Evolutionary conservation across 2,329 filamentous ascomycete genomes (phyloP), one percentile per base, ranked within the genome.

Genomic region (Aphanoascus verrucosus): DNA sequence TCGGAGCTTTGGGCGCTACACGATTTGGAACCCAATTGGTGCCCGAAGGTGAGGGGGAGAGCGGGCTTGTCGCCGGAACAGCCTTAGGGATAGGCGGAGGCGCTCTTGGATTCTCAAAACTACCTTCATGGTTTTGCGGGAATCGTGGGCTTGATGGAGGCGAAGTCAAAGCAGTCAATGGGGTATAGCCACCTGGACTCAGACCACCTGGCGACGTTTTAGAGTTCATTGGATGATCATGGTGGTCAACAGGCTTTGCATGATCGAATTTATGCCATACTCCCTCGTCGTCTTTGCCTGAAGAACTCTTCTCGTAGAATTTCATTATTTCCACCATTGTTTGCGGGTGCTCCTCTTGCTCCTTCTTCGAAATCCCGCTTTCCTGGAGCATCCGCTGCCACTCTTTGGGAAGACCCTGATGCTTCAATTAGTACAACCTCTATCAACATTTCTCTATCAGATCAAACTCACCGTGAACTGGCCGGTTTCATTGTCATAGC

Each of bases 191-290:
- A 56, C 63, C 77, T 64, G 64, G 73, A 65, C 63, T 72, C 63
- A 64, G 74, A 67, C 60, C 68, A 62, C 59, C 69, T 61, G 60
- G 72, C 66, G 60, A 74, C 70, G 55, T 61, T 5, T 62, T 59
- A 6, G 53, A 56, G 57, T 59, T 74, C 69, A 55, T 61, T 5
- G 62, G 57, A 46, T 52, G 42, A 7, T 58, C 57, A 56, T 68
- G 72, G 64, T 66, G 69, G 58, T 72, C 69, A 54, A 74, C 72
- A 8, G 83, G 77, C 63, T 84, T 83, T 51, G 86, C 88, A 72
- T 95, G 84, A 63, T 94, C 88, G 68, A 98, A 96, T 69, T 98
- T 98, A 69, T 97, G 90, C 76, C 93, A 88, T 54, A 93, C 85
- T 63, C 87, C 86, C 64, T 95, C 88, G 66, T 96, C 88, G 57